phyloP scores from a whole-genome alignment of 768 basidiomycete species.

The Lyophyllum atratum region DNA sequence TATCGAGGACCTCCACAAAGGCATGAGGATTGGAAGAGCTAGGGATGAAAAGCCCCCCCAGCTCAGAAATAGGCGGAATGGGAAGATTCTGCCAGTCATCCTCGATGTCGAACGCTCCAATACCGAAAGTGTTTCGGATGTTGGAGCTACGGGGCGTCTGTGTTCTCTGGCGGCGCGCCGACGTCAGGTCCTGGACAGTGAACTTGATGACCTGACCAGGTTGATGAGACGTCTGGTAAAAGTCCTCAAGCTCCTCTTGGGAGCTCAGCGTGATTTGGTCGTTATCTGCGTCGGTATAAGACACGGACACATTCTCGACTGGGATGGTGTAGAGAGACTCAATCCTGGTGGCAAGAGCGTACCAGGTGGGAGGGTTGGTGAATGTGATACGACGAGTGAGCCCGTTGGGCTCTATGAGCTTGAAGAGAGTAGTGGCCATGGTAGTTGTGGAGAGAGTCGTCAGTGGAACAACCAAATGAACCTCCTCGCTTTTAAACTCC shows the following conservation, averaged over 20 bases:
- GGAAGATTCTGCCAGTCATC: slow-evolving; percentile 69
- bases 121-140: slow-evolving; percentile 62
- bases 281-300: slow-evolving; percentile 71
- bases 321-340: slow-evolving; percentile 55
- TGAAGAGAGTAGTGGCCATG: slow-evolving; percentile 62
- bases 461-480: background rate
- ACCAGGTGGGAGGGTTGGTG: slow-evolving; percentile 39
- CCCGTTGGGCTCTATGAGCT: slow-evolving; percentile 57
- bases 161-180: slow-evolving; percentile 32
- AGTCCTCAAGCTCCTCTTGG: slow-evolving; percentile 77
- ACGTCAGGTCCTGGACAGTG: slow-evolving; percentile 59
- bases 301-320: slow-evolving; percentile 58
- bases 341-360: slow-evolving; percentile 40
- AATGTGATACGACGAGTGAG: slow-evolving; percentile 65
- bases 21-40: slow-evolving; percentile 50
- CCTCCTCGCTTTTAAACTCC: slow-evolving; percentile 16
- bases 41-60: slow-evolving; percentile 42
- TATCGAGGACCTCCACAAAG: slow-evolving; percentile 59
- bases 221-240: slow-evolving; percentile 44
- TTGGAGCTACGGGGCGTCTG: slow-evolving; percentile 31
- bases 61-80: slow-evolving; percentile 31
- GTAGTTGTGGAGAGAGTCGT: slow-evolving; percentile 15
- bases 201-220: slow-evolving; percentile 52
- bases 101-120: slow-evolving; percentile 47
- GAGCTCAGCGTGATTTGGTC: slow-evolving; percentile 80